Evolutionary conservation across 176 grass and related monocot species (phyloP), one percentile per base, ranked within the genome.

Genomic region (Pontederia crassipes): DNA sequence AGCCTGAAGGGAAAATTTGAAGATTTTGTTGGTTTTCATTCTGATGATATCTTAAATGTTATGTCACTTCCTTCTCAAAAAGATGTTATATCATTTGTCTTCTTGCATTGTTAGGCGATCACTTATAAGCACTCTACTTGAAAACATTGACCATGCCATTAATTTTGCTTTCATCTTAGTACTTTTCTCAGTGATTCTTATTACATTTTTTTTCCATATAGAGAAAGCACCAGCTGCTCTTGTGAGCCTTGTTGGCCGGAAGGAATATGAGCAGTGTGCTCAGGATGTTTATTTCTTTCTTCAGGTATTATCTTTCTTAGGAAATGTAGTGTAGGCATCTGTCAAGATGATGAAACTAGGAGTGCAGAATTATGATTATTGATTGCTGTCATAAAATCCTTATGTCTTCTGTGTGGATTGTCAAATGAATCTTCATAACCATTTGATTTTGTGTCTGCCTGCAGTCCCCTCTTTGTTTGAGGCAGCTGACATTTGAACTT

Each of bases 231-330:
- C 88, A 64, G 64, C 77, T 81, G 68, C 79, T 8, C 74, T 98
- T 50, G 88, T 98, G 61, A 89, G 85, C 72, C 72, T 98, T 26
- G 84, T 98, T 69, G 94, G 94, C 49, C 77, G 79, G 61, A 98
- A 89, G 77, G 94, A 98, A 73, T 98, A 98, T 10, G 88, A 98
- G 74, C 85, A 72, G 24, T 89, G 88, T 81, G 94, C 88, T 59
- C 76, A 86, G 62, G 94, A 98, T 74, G 69, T 98, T 53, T 98
- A 89, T 76, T 93, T 88, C 74, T 98, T 98, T 83, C 84, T 98
- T 66, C 94, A 98, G 88, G 87, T 89, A 83, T 35, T 10, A 12
- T 59, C 29, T 59, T 60, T 14, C n/a, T n/a, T n/a, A n/a, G n/a
- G n/a, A n/a, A 53, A 53, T 14, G n/a, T 53, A 7, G 14, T 14